These are phyloP conservation scores for Thymus quinquecostatus DNA, from an alignment of 257 asterid species.

Conservation along the genomic window DNA sequence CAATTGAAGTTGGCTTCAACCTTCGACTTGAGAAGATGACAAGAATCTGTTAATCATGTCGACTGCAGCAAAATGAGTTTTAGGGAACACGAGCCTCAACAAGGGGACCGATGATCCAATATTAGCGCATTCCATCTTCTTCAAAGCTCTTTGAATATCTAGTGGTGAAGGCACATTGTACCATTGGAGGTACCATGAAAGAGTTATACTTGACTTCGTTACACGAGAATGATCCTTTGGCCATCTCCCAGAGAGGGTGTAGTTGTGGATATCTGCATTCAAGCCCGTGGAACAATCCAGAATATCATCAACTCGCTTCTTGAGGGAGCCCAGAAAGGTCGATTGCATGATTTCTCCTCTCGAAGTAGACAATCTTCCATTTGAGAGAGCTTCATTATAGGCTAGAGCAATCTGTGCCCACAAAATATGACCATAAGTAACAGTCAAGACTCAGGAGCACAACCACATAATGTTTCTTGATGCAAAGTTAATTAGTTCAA, in stretches of 20 bases:
- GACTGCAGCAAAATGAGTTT: conserved; percentile 67
- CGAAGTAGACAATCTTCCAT: conserved; percentile 58
- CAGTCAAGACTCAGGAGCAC: background rate
- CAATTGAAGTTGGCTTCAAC: background rate
- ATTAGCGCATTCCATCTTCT: conserved; percentile 46
- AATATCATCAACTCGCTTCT: conserved; percentile 81
- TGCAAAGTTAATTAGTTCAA: background rate
- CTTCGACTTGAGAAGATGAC: conserved; percentile 12
- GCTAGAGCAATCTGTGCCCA: conserved; percentile 77
- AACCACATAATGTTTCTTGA: background rate
- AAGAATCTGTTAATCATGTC: conserved; percentile 43
- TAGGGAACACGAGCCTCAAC: conserved; percentile 74
- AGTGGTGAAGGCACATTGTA: conserved; percentile 60
- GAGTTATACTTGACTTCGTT: conserved; percentile 43
- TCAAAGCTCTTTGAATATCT: conserved; percentile 53
- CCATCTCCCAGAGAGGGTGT: conserved; percentile 63
- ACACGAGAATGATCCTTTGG: conserved; percentile 44
- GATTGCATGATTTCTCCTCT: conserved; percentile 74
- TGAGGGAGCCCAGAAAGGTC: conserved; percentile 76
- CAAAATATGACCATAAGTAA: background rate
- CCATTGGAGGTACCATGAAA: conserved; percentile 94
- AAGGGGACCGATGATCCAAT: conserved; percentile 57
- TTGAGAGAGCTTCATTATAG: conserved; percentile 70
- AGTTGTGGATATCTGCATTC: conserved; percentile 41
- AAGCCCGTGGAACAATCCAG: conserved; percentile 41